Percentiles rank a stretch among this genome's conserved stretches.
Evolutionary conservation across 805 yeast species (phyloP).

Genomic region (Ogataea degrootiae): DNA sequence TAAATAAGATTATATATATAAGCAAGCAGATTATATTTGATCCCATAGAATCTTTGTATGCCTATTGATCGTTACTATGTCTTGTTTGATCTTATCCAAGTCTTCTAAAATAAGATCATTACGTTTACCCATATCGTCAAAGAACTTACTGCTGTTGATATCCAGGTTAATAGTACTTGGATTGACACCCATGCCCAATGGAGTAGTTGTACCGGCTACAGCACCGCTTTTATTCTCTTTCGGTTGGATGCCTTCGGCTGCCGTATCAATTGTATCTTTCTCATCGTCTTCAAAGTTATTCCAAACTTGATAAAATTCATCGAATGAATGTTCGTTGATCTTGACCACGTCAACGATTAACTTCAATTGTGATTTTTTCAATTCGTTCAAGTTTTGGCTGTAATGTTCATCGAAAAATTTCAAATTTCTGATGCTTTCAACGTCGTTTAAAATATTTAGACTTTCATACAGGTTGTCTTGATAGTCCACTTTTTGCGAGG

Average conservation of each 20-base stretch:
- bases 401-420: slow-evolving; percentile 51
- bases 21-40: slow-evolving; percentile 6
- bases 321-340: slow-evolving; percentile 25
- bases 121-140: slow-evolving; percentile 45
- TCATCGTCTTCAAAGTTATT: slow-evolving; percentile 10
- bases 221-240: neutral
- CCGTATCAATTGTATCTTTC: neutral
- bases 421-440: slow-evolving; percentile 49
- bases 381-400: slow-evolving; percentile 42
- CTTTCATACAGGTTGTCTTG: slow-evolving; percentile 86
- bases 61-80: slow-evolving; percentile 44
- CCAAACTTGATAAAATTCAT: slow-evolving; percentile 29
- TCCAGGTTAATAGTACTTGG: slow-evolving; percentile 10
- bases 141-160: slow-evolving; percentile 39
- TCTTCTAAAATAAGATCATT: slow-evolving; percentile 45
- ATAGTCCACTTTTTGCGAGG: slow-evolving; percentile 55
- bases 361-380: slow-evolving; percentile 53
- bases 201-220: neutral
- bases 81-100: slow-evolving; percentile 48
- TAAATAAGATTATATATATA: too few relatives aligned
- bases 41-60: slow-evolving; percentile 41
- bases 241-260: neutral
- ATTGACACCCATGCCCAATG: neutral
- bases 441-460: slow-evolving; percentile 80
- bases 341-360: slow-evolving; percentile 38